phyloP scores from a whole-genome alignment of 352 stramenopile genomes.

The Pythium folliculosum region DNA sequence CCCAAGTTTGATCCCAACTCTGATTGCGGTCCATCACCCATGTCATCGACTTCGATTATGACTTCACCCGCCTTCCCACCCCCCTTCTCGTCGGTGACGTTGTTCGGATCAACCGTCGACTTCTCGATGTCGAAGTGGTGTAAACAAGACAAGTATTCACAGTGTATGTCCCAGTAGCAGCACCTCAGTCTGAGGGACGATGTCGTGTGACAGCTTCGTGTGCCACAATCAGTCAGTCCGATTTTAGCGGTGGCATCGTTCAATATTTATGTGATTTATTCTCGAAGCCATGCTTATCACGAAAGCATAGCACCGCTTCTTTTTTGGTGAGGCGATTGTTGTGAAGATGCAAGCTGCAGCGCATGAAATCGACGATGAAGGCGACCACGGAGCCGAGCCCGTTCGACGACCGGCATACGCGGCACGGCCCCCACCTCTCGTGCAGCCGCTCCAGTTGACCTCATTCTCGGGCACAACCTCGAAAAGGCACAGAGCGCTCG shows the following conservation, averaged over 20 bases:
- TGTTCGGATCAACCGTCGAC: constrained; percentile 36
- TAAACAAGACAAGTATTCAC: constrained; percentile 26
- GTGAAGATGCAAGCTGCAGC: constrained; percentile 1
- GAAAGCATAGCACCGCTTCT: not conserved
- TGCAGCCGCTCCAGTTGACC: constrained; percentile 49
- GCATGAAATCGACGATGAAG: not conserved
- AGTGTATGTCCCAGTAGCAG: constrained; percentile 10
- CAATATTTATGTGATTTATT: constrained; percentile 3
- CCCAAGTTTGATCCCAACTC: constrained; percentile 17
- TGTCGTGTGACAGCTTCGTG: not conserved
- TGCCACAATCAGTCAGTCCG: not conserved
- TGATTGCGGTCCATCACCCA: not conserved
- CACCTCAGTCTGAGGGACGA: not conserved
- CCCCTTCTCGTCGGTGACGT: constrained; percentile 15
- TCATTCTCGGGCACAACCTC: constrained; percentile 38
- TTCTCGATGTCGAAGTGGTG: constrained; percentile 52
- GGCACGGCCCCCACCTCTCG: constrained; percentile 46
- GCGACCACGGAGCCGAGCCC: not conserved
- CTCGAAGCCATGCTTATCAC: not conserved
- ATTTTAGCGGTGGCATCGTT: not conserved
- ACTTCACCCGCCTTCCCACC: not conserved
- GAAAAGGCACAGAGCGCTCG: constrained; percentile 31
- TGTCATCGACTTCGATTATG: not conserved
- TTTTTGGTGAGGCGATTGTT: not conserved
- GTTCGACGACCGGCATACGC: constrained; percentile 40